Base-by-base conservation (phyloP, 2,329 filamentous ascomycete genomes). In the Fusarium sp. region DNA sequence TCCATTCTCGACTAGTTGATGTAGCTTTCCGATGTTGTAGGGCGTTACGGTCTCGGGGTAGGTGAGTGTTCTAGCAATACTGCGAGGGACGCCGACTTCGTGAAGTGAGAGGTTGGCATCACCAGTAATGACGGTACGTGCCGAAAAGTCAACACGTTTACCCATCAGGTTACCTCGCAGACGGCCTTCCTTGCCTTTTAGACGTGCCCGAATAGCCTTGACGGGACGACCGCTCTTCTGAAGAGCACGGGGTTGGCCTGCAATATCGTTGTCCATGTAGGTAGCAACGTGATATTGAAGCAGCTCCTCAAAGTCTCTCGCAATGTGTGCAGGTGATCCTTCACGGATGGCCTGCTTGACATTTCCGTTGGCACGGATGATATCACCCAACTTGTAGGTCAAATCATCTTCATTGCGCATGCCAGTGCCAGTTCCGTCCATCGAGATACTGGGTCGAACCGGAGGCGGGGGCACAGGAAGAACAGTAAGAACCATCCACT, bases 231-330 rank as follows among this genome's bases (percentile, higher is more conserved):
- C 97, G 60, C 94, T 97, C 86, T 99, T 99, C 78, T 99, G 97
- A 77, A 98, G 86, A 3, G 96, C 95, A 75, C 96, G 94, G 3
- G 96, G 96, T 75, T 97, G 91, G 52, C 95, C 95, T 69, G 97
- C 96, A 82, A 98, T 98, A 79, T 99, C 95, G 76, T 99, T 99
- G 82, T 99, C 96, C 97, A 99, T 99, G 82, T 98, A 97, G 1
- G 97, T 99, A 44, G 97, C 97, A 65, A 99, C 95, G 77, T 99
- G 97, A 78, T 97, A 99, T 78, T 99, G 97, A 39, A 99, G 86
- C 34, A 99, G 85, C 69, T 92, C 90, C 81, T 97, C 94, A 63
- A 98, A 98, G 76, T 99, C 96, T 63, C 91, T 89, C 15, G 94
- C 90, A 72, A 98, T 94, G 81, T 99, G 96, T 70, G 93, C 91